phyloP scores from a whole-genome alignment of 2,329 filamentous ascomycete genomes.

The Rhexocercosporidium sp. region DNA sequence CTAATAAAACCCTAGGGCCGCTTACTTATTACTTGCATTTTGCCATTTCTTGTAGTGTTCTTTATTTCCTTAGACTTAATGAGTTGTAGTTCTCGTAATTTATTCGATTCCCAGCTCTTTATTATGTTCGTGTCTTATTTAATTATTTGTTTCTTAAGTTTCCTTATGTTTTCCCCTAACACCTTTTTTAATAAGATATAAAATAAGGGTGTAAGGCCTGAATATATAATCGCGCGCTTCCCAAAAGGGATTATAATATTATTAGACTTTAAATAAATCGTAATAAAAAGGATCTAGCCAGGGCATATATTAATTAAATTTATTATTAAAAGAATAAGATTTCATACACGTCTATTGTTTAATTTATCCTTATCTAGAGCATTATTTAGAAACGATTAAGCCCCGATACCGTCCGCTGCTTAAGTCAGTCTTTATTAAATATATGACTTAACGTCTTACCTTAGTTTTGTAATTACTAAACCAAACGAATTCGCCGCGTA shows the following conservation, averaged over 20 bases:
- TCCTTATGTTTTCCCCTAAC: not conserved
- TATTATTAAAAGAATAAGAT: not conserved
- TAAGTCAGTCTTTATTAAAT: not conserved
- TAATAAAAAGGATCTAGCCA: not conserved
- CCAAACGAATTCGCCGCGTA: not conserved
- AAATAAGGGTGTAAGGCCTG: not conserved
- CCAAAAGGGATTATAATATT: not conserved
- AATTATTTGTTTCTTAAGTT: not conserved
- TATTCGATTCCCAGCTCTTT: not conserved
- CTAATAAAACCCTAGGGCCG: not conserved
- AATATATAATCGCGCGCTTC: slow-evolving; percentile 1
- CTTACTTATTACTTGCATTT: slow-evolving; percentile 9
- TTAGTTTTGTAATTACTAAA: not conserved
- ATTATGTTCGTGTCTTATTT: not conserved
- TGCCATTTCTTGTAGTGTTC: slow-evolving; percentile 7
- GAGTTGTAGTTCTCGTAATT: not conserved
- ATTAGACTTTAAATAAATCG: not conserved
- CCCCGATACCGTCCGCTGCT: not conserved
- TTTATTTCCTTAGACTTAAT: not conserved
- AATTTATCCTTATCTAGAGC: slow-evolving; percentile 2
- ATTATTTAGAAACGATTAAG: not conserved
- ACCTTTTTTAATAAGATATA: not conserved
- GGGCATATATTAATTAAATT: not conserved
- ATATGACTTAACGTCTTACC: not conserved
- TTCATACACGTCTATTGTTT: not conserved